phyloP scores from a whole-genome alignment of 192 early-diverging fungal genomes.

The Coemansia sp. region DNA sequence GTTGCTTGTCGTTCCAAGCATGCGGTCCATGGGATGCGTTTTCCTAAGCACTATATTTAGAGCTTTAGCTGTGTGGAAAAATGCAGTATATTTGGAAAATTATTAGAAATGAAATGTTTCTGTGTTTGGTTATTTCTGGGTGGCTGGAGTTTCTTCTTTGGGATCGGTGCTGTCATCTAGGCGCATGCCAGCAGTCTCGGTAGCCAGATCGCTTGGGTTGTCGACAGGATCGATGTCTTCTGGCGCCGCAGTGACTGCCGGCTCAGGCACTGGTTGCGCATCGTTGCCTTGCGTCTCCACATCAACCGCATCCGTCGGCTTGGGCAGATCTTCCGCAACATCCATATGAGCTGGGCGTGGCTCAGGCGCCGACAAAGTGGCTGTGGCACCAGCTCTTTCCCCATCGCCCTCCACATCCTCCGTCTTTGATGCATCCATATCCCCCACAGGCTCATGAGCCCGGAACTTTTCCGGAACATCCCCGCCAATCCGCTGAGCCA shows the following conservation, averaged over 20 bases:
- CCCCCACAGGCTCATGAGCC: background rate
- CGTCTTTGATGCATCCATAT: background rate
- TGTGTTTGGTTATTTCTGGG: background rate
- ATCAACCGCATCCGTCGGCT: slow-evolving; percentile 18
- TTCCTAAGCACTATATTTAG: slow-evolving; percentile 14
- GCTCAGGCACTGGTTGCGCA: slow-evolving; percentile 7
- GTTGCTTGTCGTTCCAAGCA: slow-evolving; percentile 39
- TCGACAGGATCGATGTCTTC: slow-evolving; percentile 4
- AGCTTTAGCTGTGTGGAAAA: too few species aligned
- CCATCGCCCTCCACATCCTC: background rate
- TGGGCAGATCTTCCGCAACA: slow-evolving; percentile 18
- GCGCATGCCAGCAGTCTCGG: slow-evolving; percentile 33
- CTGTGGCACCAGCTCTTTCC: background rate
- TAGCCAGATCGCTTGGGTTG: slow-evolving; percentile 1
- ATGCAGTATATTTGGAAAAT: background rate
- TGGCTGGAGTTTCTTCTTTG: background rate
- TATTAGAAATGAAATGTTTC: background rate
- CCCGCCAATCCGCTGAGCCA: slow-evolving; percentile 43
- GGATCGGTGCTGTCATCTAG: slow-evolving; percentile 14
- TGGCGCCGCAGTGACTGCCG: slow-evolving; percentile 24
- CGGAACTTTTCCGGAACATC: slow-evolving; percentile 43
- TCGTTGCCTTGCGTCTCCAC: background rate
- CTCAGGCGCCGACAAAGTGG: slow-evolving; percentile 5
- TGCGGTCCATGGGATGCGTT: slow-evolving; percentile 48
- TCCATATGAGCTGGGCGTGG: slow-evolving; percentile 34